Base-by-base conservation (phyloP, 2,329 filamentous ascomycete genomes). In the Neonectria neomacrospora region DNA sequence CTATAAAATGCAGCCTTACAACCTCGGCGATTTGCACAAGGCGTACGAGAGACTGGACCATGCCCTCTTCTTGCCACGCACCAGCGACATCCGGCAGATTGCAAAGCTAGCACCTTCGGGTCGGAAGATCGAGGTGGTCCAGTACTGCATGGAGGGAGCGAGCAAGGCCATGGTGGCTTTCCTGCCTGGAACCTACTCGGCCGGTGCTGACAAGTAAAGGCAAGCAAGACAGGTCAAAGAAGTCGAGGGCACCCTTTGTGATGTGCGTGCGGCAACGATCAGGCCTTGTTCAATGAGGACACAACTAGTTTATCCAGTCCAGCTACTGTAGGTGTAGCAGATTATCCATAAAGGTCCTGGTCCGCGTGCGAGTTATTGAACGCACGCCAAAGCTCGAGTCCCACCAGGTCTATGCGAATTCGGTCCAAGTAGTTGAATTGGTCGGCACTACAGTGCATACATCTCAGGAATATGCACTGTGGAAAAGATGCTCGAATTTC, bases 131-230 rank as follows among this genome's bases (percentile, higher is more conserved):
- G 88, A 91, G 47, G 89, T 95, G 26, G 88, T 92, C 52, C 96
- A 99, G 80, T 98, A 98, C 76, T 97, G 94, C 75, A 92, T 97
- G 81, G 85, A 91, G 71, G 93, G 94, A 12, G 92, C 92, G 7
- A 97, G 94, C 78, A 97, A 97, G 79, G 91, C 90, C 57, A 78
- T 90, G 77, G 87, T 89, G n/a, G 87, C 85, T 30, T 90, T 88
- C 70, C 80, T 90, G 22, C 86, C 86, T 4, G 78, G 72, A 5
- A 70, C 39, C n/a, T 61, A 66, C 47, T 47, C 50, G 11, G 23
- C 59, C 11, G 34, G 41, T 26, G 26, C 37, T 16, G 26, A 48
- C 26, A 41, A 65, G 12, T 69, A 51, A 69, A 12, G 45, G 11
- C 10, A 26, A 12, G 3, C 26, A 30, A 32, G 44, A 47, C 22